Percentiles rank a stretch among this genome's conserved stretches.
phyloP scores from a whole-genome alignment of 768 basidiomycete genomes.

The Dentipellis fragilis region DNA sequence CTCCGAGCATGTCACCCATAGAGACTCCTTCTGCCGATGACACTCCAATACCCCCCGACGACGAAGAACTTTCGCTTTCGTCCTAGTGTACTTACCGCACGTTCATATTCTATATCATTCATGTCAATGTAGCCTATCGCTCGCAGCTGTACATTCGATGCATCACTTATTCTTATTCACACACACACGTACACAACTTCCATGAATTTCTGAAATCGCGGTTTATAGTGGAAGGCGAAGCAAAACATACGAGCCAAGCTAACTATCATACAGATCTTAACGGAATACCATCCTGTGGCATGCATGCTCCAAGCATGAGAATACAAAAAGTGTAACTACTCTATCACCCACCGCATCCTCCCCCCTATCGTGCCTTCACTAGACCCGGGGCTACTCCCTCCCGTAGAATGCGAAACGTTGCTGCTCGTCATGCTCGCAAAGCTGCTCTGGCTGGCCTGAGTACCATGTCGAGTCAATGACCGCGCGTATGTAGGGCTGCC shows the following conservation, averaged over 20 bases:
- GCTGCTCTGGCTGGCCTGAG: slow-evolving; percentile 31
- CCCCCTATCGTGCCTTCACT: slow-evolving; percentile 1
- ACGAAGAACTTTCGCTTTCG: background rate
- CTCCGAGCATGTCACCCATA: slow-evolving; percentile 27
- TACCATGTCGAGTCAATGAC: slow-evolving; percentile 24
- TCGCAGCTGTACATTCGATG: background rate
- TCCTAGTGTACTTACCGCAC: background rate
- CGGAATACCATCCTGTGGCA: slow-evolving; percentile 7
- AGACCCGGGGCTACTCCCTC: background rate
- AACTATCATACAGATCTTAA: too few species aligned
- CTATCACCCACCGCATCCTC: slow-evolving; percentile 45
- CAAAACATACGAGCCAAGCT: background rate
- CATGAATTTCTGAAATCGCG: too few species aligned
- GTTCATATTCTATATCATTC: background rate
- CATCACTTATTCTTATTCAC: background rate
- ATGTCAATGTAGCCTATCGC: background rate
- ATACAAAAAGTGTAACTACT: slow-evolving; percentile 23
- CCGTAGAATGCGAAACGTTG: background rate
- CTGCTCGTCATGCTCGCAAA: slow-evolving; percentile 22
- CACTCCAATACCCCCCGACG: background rate
- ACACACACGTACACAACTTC: background rate
- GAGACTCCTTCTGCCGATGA: slow-evolving; percentile 18
- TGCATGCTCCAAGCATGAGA: background rate
- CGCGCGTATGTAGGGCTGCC: background rate
- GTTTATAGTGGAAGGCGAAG: background rate